A percentile compares a stretch with the other conserved stretches of the same genome.
These are phyloP conservation scores for Melaleuca quinquenervia DNA, from an alignment of 345 rosid genomes.

Conservation along the genomic window DNA sequence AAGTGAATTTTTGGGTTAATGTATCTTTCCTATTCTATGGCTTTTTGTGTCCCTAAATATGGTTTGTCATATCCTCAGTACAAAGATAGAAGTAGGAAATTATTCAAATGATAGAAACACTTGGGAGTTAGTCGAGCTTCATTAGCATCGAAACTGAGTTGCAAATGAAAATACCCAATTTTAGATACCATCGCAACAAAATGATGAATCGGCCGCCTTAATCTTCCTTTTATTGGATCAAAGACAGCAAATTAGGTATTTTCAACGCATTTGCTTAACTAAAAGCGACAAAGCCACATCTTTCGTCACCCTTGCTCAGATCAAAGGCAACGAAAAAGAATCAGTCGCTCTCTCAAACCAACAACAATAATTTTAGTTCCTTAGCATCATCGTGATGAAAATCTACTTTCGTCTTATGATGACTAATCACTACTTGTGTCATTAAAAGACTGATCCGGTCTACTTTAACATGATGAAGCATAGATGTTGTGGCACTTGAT, in stretches of 20 bases:
- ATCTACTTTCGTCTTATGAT: not conserved
- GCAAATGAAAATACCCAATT: not conserved
- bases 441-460: fast-evolving
- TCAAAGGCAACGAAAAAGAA: not conserved
- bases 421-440: not conserved
- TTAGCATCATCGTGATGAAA: not conserved
- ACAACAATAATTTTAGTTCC: not conserved
- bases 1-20: not conserved
- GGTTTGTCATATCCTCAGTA: not conserved
- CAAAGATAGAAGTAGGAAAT: not conserved
- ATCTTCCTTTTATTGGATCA: not conserved
- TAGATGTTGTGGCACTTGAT: not conserved
- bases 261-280: not conserved
- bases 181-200: not conserved
- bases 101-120: not conserved
- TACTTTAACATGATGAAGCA: not conserved
- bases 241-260: too few relatives aligned
- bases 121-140: not conserved
- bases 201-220: not conserved
- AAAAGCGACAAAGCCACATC: not conserved
- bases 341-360: not conserved
- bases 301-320: not conserved
- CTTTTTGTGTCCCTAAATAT: not conserved
- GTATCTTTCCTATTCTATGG: not conserved
- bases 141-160: not conserved